A percentile compares a stretch with the other conserved stretches of the same genome.
Evolutionary conservation across 1,284 basidiomycete genomes (phyloP).

Genomic region (Fomitiporia mediterranea): DNA sequence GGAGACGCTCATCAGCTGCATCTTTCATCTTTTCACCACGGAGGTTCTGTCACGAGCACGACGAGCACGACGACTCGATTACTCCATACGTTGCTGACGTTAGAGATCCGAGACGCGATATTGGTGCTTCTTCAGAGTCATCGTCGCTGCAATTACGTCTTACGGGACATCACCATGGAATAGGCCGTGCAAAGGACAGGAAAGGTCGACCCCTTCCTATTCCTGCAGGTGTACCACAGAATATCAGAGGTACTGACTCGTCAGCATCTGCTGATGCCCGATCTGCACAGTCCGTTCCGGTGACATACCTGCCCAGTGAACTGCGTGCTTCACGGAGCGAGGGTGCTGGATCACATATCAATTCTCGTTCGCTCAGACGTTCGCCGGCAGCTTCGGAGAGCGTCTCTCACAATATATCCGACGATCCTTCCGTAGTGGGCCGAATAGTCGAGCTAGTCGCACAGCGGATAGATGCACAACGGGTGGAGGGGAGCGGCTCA

Average conservation of each 20-base stretch:
- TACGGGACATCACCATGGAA: background rate
- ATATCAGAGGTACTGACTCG: background rate
- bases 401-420: background rate
- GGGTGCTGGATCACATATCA: too few relatives aligned
- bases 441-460: slow-evolving; percentile 27
- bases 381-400: background rate
- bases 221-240: too few relatives aligned
- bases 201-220: background rate
- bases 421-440: slow-evolving; percentile 16
- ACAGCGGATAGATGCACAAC: slow-evolving; percentile 22
- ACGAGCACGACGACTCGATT: background rate
- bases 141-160: background rate
- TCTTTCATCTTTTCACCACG: slow-evolving; percentile 11
- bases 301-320: background rate
- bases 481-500: background rate
- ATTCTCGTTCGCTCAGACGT: too few relatives aligned
- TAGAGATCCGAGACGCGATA: too few relatives aligned
- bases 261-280: background rate
- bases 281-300: slow-evolving; percentile 2
- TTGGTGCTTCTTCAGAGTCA: background rate
- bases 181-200: background rate
- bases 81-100: slow-evolving; percentile 7
- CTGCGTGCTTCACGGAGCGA: too few relatives aligned
- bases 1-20: background rate
- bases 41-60: slow-evolving; percentile 1